Conservation (phyloP, 345 rosid genomes). For the Turnera subulata region DNA sequence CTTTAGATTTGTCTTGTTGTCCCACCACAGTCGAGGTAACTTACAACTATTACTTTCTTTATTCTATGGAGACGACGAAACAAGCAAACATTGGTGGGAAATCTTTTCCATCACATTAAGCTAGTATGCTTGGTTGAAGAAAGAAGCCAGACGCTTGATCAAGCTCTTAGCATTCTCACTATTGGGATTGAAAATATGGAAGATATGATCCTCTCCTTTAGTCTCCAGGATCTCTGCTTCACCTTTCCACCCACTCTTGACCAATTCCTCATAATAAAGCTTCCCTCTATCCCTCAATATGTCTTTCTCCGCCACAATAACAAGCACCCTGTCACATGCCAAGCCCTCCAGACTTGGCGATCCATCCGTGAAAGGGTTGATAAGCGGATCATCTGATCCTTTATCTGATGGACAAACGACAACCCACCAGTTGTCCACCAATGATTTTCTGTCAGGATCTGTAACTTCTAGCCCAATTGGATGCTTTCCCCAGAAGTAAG, state of each 20-base stretch:
- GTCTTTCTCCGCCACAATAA: conserved; percentile 38
- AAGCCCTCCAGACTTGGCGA: conserved; percentile 39
- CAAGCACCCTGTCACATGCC: conserved; percentile 45
- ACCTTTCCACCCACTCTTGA: conserved; percentile 44
- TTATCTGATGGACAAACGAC: conserved; percentile 60
- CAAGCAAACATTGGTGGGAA: too few relatives aligned
- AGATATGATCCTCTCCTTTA: conserved; percentile 39
- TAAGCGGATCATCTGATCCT: conserved; percentile 71
- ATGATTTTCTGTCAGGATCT: conserved; percentile 38
- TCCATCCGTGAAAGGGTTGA: conserved; percentile 65
- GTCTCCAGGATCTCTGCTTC: conserved; percentile 33
- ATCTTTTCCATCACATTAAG: too few relatives aligned
- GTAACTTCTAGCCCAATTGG: background rate
- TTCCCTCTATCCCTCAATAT: conserved; percentile 30
- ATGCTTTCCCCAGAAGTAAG: too few relatives aligned
- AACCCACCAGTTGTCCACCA: conserved; percentile 82
- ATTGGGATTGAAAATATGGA: conserved; percentile 29
- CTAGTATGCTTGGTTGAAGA: background rate
- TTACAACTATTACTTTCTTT: too few relatives aligned
- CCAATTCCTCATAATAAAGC: conserved; percentile 29
- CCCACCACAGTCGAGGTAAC: too few relatives aligned
- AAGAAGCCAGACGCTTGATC: background rate
- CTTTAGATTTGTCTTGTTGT: too few relatives aligned
- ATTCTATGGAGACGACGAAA: too few relatives aligned
- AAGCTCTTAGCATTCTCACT: conserved; percentile 22